Percentiles rank a stretch among this genome's conserved stretches.
Conservation (phyloP, 2,329 filamentous ascomycete species). For the Podosphaera xanthii region DNA sequence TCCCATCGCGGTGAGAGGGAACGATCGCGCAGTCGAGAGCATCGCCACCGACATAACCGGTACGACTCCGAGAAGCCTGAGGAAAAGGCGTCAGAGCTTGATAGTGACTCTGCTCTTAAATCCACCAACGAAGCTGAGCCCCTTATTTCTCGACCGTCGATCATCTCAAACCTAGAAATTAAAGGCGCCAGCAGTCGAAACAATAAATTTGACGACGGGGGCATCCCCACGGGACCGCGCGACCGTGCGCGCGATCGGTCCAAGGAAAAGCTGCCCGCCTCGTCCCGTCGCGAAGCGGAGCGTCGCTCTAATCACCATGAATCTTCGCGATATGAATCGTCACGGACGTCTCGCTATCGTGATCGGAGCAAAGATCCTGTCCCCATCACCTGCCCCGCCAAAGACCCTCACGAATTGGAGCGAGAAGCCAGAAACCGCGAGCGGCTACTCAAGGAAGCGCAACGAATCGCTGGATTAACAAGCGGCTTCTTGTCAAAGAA, state of each 20-base stretch:
- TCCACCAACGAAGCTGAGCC: slow-evolving; percentile 6
- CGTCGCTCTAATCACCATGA: slow-evolving; percentile 11
- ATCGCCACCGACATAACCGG: slow-evolving; percentile 17
- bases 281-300: slow-evolving; percentile 11
- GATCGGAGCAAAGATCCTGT: neutral
- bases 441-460: slow-evolving; percentile 43
- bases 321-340: slow-evolving; percentile 3
- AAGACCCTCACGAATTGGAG: slow-evolving; percentile 35
- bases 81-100: slow-evolving; percentile 4
- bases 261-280: slow-evolving; percentile 14
- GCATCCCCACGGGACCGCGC: slow-evolving; percentile 15
- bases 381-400: slow-evolving; percentile 4
- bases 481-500: slow-evolving; percentile 20
- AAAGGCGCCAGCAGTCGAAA: slow-evolving; percentile 13
- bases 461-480: slow-evolving; percentile 34
- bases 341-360: slow-evolving; percentile 14
- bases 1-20: slow-evolving; percentile 23
- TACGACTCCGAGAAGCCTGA: slow-evolving; percentile 9
- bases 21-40: slow-evolving; percentile 22
- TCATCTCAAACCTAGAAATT: slow-evolving; percentile 13
- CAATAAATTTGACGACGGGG: slow-evolving; percentile 10
- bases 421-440: slow-evolving; percentile 43
- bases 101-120: slow-evolving; percentile 1
- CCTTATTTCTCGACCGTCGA: slow-evolving; percentile 5
- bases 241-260: slow-evolving; percentile 15